A percentile compares a stretch with the other conserved stretches of the same genome.
Evolutionary conservation across 305 asterid species (phyloP).

Genomic region (Lippia alba): DNA sequence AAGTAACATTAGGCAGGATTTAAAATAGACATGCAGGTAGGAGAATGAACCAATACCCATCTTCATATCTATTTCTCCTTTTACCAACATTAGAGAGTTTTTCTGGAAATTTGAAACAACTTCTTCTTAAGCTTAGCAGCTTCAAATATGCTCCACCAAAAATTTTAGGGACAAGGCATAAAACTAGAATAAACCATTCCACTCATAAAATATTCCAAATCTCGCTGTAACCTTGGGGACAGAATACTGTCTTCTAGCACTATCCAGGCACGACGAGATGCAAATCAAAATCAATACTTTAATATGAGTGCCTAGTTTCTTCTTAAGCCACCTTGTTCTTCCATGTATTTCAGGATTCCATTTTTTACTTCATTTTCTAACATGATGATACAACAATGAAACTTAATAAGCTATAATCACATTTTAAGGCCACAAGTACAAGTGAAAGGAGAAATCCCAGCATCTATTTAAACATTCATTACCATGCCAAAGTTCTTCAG

Average conservation of each 20-base stretch:
- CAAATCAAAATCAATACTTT: neutral
- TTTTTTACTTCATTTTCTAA: neutral
- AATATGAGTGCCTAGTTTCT: neutral
- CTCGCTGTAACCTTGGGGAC: neutral
- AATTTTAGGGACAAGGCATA: neutral
- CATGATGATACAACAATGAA: slow-evolving; percentile 16
- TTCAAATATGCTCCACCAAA: slow-evolving; percentile 4
- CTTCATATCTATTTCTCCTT: slow-evolving; percentile 21
- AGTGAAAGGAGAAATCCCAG: slow-evolving; percentile 11
- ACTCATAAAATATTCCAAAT: slow-evolving; percentile 22
- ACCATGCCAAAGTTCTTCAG: slow-evolving; percentile 8
- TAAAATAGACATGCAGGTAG: slow-evolving; percentile 9
- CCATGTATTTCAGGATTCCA: neutral
- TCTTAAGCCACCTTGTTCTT: neutral
- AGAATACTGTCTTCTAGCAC: too few species aligned
- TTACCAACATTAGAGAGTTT: neutral
- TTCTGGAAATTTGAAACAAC: neutral
- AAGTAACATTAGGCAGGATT: slow-evolving; percentile 9
- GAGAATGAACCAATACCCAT: slow-evolving; percentile 11
- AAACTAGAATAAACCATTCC: slow-evolving; percentile 4
- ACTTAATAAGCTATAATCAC: neutral
- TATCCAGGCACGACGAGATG: slow-evolving; percentile 23
- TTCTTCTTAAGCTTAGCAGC: neutral
- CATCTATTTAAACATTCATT: slow-evolving; percentile 17
- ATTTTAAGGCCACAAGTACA: neutral